A percentile compares a stretch with the other conserved stretches of the same genome.
Evolutionary conservation across 2,329 filamentous ascomycete species (phyloP).

Genomic region (Ceratocystiopsis minuta): DNA sequence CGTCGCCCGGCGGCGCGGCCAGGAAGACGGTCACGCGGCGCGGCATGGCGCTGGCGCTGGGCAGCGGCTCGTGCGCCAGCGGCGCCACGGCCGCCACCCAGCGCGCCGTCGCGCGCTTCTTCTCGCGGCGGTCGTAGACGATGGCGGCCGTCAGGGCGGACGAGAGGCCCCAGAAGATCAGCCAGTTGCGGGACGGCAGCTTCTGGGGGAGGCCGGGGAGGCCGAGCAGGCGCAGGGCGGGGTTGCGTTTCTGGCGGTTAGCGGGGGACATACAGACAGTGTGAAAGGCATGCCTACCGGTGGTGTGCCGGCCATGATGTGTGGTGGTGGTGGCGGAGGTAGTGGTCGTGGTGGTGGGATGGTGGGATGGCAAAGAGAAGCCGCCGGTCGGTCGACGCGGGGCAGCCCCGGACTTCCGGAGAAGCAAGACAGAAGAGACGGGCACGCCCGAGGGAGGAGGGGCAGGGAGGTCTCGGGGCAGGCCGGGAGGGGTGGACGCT

Average conservation of each 20-base stretch:
- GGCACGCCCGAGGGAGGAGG: no score
- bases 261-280: no score
- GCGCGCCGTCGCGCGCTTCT: constrained; percentile 65
- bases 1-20: constrained; percentile 71
- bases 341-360: no score
- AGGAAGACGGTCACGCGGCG: constrained; percentile 76
- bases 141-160: constrained; percentile 63
- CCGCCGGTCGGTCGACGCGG: no score
- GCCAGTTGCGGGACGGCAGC: constrained; percentile 91
- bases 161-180: constrained; percentile 76
- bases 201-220: constrained; percentile 67
- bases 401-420: no score
- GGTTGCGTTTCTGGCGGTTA: constrained; percentile 33
- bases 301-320: no score
- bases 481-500: no score
- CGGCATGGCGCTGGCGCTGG: constrained; percentile 49
- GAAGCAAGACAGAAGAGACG: no score
- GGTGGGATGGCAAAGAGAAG: no score
- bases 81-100: constrained; percentile 78
- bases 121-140: constrained; percentile 84
- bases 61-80: constrained; percentile 59
- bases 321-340: no score
- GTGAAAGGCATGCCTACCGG: no score
- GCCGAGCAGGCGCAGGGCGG: constrained; percentile 62
- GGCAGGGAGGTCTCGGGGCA: no score